A percentile compares a stretch with the other conserved stretches of the same genome.
Evolutionary conservation across 257 asterid species (phyloP).

Genomic region (Rubia yunnanensis): DNA sequence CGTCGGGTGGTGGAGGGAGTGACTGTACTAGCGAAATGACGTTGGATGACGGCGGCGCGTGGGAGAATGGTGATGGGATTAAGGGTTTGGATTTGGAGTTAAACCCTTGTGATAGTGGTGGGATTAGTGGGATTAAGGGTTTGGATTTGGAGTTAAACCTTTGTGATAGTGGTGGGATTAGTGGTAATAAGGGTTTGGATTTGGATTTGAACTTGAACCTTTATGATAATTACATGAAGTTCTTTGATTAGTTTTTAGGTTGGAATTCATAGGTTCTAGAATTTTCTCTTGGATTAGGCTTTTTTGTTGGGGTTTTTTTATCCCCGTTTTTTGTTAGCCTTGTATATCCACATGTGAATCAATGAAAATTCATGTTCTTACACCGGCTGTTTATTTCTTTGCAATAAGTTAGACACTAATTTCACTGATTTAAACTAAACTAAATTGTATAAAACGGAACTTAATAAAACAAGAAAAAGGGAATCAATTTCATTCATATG

Average conservation of each 20-base stretch:
- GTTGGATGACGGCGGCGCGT: constrained; percentile 10
- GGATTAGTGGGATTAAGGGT: constrained; percentile 1
- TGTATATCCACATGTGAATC: background rate
- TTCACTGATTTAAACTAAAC: no score
- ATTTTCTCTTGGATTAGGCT: background rate
- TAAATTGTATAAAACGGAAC: no score
- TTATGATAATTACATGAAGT: constrained; percentile 14
- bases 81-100: no score
- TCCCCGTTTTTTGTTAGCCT: background rate
- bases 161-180: no score
- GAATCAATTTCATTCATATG: no score
- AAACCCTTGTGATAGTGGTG: no score
- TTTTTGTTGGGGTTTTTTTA: background rate
- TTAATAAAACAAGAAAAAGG: no score
- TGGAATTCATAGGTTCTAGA: background rate
- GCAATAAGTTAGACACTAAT: no score
- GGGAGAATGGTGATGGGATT: background rate
- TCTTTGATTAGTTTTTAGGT: background rate
- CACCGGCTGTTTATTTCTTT: no score
- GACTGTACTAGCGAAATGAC: background rate
- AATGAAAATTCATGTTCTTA: background rate
- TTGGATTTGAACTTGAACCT: constrained; percentile 32
- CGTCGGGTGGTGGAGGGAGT: background rate
- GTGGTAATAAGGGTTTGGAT: no score
- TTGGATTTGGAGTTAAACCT: constrained; percentile 31